Percentiles rank a stretch among this genome's conserved stretches.
Conservation (phyloP, 345 rosid genomes). For the Hypericum perforatum region DNA sequence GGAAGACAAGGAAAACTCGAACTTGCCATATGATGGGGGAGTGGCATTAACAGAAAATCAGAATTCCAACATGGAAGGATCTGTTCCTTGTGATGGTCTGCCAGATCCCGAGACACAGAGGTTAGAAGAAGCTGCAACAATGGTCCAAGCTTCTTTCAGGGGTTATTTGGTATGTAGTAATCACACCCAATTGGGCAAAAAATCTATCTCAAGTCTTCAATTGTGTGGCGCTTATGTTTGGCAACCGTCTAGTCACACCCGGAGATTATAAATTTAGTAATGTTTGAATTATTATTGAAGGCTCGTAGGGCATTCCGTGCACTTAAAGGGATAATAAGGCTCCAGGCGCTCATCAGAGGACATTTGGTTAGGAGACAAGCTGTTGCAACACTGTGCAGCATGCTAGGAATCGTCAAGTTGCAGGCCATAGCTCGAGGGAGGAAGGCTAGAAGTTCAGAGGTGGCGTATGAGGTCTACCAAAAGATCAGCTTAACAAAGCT, state of each 20-base stretch:
- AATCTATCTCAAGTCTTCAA: too few species aligned
- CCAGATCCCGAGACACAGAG: slow-evolving; percentile 43
- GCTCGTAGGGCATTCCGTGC: slow-evolving; percentile 92
- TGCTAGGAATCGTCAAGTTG: slow-evolving; percentile 75
- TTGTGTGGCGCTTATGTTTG: too few species aligned
- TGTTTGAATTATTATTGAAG: slow-evolving; percentile 32
- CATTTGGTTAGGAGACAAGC: slow-evolving; percentile 94
- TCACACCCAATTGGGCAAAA: too few species aligned
- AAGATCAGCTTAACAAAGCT: slow-evolving; percentile 20
- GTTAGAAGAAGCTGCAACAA: slow-evolving; percentile 62
- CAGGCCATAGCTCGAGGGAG: slow-evolving; percentile 72
- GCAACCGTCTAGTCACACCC: too few species aligned
- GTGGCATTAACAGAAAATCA: slow-evolving; percentile 24
- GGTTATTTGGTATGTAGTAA: slow-evolving; percentile 81
- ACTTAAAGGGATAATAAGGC: slow-evolving; percentile 93
- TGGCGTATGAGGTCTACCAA: slow-evolving; percentile 39
- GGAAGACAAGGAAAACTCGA: slow-evolving; percentile 35
- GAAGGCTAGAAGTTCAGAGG: slow-evolving; percentile 46
- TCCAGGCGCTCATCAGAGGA: slow-evolving; percentile 93
- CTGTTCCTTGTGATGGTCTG: slow-evolving; percentile 15
- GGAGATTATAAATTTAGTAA: background rate
- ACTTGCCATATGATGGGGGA: slow-evolving; percentile 27
- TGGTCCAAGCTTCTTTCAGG: slow-evolving; percentile 88
- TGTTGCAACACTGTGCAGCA: slow-evolving; percentile 56
- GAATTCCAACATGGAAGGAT: slow-evolving; percentile 25